phyloP scores from a whole-genome alignment of 148 eudicot species.

The Silene conica region DNA sequence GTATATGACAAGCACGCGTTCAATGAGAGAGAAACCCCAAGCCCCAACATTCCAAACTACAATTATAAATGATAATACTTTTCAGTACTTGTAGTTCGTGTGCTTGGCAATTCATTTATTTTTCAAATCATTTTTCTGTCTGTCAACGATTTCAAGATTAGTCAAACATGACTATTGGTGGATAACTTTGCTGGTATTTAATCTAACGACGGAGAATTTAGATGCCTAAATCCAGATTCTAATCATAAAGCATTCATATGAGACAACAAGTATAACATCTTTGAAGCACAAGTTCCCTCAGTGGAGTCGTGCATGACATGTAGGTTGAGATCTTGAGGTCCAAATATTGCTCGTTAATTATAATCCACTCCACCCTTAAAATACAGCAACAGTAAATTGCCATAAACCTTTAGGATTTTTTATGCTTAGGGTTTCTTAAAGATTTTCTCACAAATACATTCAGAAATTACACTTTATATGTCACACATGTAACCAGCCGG shows the following conservation, averaged over 20 bases:
- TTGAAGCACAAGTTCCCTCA: background rate
- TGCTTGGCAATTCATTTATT: constrained; percentile 1
- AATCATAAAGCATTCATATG: background rate
- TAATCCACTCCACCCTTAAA: background rate
- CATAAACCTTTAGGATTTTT: too few relatives aligned
- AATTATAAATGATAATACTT: background rate
- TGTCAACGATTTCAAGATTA: background rate
- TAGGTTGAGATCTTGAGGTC: background rate
- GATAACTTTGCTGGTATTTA: background rate
- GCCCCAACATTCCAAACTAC: background rate
- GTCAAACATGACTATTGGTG: background rate
- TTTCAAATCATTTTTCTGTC: background rate
- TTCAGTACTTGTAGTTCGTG: background rate
- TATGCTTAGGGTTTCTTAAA: background rate
- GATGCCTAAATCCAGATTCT: too few relatives aligned
- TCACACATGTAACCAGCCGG: background rate
- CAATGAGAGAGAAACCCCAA: background rate
- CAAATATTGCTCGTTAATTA: background rate
- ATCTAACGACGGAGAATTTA: background rate
- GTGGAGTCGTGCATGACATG: background rate
- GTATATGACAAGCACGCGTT: background rate
- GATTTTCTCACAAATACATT: background rate
- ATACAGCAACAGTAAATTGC: background rate
- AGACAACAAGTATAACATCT: background rate
- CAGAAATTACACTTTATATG: background rate